phyloP scores from a whole-genome alignment of 345 rosid genomes.

The Salix purpurea region DNA sequence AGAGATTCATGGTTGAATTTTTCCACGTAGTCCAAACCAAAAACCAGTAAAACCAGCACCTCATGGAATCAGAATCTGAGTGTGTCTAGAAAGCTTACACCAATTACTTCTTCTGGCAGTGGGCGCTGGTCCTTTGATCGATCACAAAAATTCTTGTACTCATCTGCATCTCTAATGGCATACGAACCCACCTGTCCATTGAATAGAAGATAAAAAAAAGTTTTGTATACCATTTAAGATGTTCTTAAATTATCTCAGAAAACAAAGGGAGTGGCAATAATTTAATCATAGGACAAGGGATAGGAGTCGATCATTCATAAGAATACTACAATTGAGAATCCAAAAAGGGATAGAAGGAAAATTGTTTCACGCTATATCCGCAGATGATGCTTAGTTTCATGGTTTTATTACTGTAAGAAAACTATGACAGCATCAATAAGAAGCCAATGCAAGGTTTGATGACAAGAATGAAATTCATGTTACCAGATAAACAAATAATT shows the following conservation, averaged over 20 bases:
- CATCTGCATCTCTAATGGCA: conserved; percentile 81
- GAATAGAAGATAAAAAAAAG: neutral
- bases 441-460: neutral
- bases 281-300: neutral
- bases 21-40: neutral
- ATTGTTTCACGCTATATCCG: neutral
- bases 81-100: conserved; percentile 45
- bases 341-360: neutral
- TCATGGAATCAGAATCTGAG: neutral
- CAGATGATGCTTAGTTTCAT: neutral
- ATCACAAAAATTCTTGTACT: conserved; percentile 86
- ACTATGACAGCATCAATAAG: neutral
- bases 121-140: conserved; percentile 83
- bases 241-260: neutral
- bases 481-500: neutral
- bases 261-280: neutral
- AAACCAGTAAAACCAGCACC: neutral
- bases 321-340: neutral
- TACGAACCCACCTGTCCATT: conserved; percentile 57
- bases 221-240: no score
- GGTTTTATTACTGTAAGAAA: neutral
- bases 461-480: neutral
- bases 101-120: conserved; percentile 79
- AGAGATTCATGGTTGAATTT: neutral
- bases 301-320: neutral